Evolutionary conservation across 257 asterid species (phyloP).

Genomic region (Misopates orontium): DNA sequence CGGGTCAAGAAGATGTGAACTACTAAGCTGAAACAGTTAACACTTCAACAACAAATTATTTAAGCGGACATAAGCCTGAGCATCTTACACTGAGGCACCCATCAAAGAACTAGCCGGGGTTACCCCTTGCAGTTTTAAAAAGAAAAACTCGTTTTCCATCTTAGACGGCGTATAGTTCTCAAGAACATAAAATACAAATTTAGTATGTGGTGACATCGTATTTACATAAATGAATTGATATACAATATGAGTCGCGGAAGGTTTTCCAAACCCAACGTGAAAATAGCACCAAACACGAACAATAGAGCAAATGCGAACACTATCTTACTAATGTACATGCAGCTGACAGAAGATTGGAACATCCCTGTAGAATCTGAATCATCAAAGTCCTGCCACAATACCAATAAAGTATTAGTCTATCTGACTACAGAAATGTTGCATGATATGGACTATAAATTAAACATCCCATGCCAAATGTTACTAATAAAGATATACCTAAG

Average conservation of each 20-base stretch:
- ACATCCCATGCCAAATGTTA: background rate
- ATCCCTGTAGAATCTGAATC: conserved; percentile 26
- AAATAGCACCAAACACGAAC: conserved; percentile 64
- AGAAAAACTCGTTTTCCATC: too few relatives aligned
- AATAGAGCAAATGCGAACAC: conserved; percentile 60
- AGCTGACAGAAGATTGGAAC: conserved; percentile 30
- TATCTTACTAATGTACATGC: conserved; percentile 63
- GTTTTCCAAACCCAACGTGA: conserved; percentile 70
- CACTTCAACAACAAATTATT: background rate
- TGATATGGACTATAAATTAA: background rate
- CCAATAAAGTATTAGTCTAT: conserved; percentile 14
- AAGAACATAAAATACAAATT: background rate
- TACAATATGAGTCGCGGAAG: conserved; percentile 66
- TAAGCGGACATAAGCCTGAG: background rate
- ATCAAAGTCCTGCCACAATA: conserved; percentile 43
- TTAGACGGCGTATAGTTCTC: background rate
- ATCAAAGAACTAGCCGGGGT: background rate
- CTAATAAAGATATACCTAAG: background rate
- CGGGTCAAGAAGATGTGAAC: too few relatives aligned
- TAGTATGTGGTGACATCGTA: background rate
- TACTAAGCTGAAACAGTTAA: too few relatives aligned
- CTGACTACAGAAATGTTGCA: background rate
- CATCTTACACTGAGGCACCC: background rate
- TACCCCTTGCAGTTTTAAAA: background rate
- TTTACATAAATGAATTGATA: conserved; percentile 36